Evolutionary conservation across 148 eudicot genomes (phyloP).

Genomic region (Silene latifolia): DNA sequence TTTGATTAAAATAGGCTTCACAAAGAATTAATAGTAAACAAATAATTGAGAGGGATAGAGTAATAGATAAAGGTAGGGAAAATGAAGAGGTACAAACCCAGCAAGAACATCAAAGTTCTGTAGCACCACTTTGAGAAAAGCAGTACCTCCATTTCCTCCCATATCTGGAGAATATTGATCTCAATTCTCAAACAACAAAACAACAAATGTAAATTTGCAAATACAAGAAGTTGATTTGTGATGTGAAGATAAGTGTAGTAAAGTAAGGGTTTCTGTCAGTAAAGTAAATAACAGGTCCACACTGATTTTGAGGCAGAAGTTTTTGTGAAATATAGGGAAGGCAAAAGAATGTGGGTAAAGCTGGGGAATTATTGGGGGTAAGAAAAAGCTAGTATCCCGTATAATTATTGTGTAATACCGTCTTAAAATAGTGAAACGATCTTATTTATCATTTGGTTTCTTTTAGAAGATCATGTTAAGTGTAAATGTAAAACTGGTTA

Average conservation of each 20-base stretch:
- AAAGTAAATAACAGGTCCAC: neutral
- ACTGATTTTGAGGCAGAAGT: neutral
- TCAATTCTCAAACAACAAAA: neutral
- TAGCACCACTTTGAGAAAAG: constrained; percentile 59
- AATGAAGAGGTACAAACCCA: constrained; percentile 48
- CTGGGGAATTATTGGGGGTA: neutral
- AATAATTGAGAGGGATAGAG: neutral
- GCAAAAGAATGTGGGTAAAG: neutral
- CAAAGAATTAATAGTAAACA: too few species aligned
- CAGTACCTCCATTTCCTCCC: constrained; percentile 61
- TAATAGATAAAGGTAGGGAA: neutral
- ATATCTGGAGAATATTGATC: neutral
- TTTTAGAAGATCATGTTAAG: too few species aligned
- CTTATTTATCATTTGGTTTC: too few species aligned
- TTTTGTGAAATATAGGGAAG: too few species aligned
- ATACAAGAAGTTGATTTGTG: neutral
- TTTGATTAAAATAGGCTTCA: too few species aligned
- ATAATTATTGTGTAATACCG: too few species aligned
- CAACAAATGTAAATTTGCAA: neutral
- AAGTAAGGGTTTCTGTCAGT: neutral
- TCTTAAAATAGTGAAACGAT: too few species aligned
- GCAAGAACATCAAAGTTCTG: constrained; percentile 83
- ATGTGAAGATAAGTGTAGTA: neutral
- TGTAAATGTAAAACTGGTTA: too few species aligned
- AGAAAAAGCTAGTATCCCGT: neutral